A percentile compares a stretch with the other conserved stretches of the same genome.
Conservation (phyloP, 257 asterid genomes). For the Lycium barbarum region DNA sequence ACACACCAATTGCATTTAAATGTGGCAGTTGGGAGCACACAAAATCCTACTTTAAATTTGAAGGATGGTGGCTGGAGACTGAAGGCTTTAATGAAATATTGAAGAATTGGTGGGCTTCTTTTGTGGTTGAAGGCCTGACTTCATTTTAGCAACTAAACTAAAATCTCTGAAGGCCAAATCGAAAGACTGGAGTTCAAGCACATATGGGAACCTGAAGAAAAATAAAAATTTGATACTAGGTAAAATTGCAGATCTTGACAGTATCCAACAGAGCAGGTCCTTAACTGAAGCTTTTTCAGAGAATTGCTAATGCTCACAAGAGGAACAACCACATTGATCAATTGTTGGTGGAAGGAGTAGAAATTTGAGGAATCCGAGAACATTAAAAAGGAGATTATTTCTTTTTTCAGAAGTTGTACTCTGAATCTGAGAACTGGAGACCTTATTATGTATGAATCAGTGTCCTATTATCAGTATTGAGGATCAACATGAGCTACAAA, state of each 20-base stretch:
- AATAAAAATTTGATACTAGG: not conserved
- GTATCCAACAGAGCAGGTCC: not conserved
- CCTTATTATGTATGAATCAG: not conserved
- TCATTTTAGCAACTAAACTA: not conserved
- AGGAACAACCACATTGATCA: too few species aligned
- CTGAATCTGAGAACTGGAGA: not conserved
- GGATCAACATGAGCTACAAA: not conserved
- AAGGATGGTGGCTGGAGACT: not conserved
- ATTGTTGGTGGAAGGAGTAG: too few species aligned
- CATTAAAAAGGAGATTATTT: not conserved
- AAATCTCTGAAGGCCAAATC: not conserved
- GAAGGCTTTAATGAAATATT: not conserved
- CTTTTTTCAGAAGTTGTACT: slow-evolving; percentile 6
- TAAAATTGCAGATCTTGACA: not conserved
- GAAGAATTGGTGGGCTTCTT: not conserved
- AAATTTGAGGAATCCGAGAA: too few species aligned
- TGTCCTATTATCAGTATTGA: not conserved
- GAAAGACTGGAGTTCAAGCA: not conserved
- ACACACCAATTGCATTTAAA: not conserved
- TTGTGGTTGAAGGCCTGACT: not conserved
- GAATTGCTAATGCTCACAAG: too few species aligned
- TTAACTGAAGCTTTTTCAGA: not conserved
- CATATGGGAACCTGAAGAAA: too few species aligned
- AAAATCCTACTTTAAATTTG: not conserved
- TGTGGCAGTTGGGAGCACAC: not conserved